Evolutionary conservation across 805 yeast genomes (phyloP).

Genomic region (Candida suzukii): DNA sequence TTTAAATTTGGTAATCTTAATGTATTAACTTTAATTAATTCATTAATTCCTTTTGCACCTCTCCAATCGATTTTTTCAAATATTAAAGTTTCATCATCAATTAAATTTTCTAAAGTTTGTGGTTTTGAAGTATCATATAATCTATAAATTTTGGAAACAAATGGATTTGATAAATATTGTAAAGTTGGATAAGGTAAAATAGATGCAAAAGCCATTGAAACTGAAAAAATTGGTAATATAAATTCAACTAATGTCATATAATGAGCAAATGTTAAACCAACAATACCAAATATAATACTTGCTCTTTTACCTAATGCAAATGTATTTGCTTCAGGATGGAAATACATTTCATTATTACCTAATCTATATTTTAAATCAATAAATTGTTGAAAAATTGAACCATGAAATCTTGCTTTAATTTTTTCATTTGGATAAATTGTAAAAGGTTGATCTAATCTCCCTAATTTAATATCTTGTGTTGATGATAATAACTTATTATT

Average conservation of each 20-base stretch:
- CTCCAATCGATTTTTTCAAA: slow-evolving; percentile 61
- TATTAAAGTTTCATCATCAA: slow-evolving; percentile 55
- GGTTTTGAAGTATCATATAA: slow-evolving; percentile 56
- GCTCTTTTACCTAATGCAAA: slow-evolving; percentile 58
- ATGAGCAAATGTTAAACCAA: slow-evolving; percentile 60
- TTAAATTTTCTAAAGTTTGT: slow-evolving; percentile 58
- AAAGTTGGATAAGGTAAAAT: slow-evolving; percentile 53
- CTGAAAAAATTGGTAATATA: slow-evolving; percentile 42
- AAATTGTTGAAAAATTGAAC: slow-evolving; percentile 20
- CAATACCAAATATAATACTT: slow-evolving; percentile 50
- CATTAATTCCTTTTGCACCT: slow-evolving; percentile 61
- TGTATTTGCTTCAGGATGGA: slow-evolving; percentile 54
- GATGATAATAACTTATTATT: too few species aligned
- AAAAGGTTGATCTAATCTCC: slow-evolving; percentile 22
- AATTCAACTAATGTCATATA: slow-evolving; percentile 47
- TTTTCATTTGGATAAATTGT: slow-evolving; percentile 15
- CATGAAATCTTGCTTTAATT: slow-evolving; percentile 22
- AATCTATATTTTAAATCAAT: slow-evolving; percentile 46
- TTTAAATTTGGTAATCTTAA: slow-evolving; percentile 29
- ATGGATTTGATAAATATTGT: slow-evolving; percentile 50
- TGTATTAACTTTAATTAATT: slow-evolving; percentile 44
- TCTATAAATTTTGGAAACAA: slow-evolving; percentile 66
- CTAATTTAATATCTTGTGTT: slow-evolving; percentile 4
- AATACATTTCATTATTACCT: slow-evolving; percentile 57
- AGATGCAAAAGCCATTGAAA: slow-evolving; percentile 32